Evolutionary conservation across 2,329 filamentous ascomycete species (phyloP), one percentile per base, ranked within the genome.

Genomic region (Fusarium abutilonis): DNA sequence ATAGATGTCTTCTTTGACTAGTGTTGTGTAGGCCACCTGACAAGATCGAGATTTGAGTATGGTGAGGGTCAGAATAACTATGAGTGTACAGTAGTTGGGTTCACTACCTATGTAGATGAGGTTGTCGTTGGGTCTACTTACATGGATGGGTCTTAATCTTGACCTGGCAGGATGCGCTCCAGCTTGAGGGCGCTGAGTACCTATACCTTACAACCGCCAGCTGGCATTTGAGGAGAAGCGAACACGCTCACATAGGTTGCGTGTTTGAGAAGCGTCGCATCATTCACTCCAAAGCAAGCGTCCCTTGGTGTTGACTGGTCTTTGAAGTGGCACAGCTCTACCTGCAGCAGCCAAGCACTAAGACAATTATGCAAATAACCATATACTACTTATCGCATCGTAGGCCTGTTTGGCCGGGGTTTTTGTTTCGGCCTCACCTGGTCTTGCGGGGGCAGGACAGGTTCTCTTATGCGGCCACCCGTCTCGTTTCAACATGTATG

Each of bases 401-500:
- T 26, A 39, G 21, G 36, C 28, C 38, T 29, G 13, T 39, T 46
- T 32, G 40, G 28, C 32, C 42, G 31, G 62, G 44, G 28, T 36
- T 31, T 63, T 46, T 58, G 62, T 63, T 64, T 63, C 57, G 48
- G 52, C 48, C 34, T 63, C 56, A 41, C 34, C 47, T 55, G 40
- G 8, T 39, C 26, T 32, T 36, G 23, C 11, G 44, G 19, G 31
- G 35, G 23, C 21, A 40, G 39, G 38, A 21, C 28, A 52, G 45
- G n/a, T 38, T 36, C 9, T 49, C 32, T 39, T 26, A 56, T 65
- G 55, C 44, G 44, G 29, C 53, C 38, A 58, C 47, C 66, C 52
- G 52, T 53, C 47, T 46, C 31, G 53, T 58, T 64, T 63, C 48
- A 45, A 55, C 43, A 29, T 29, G 32, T 38, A 52, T 45, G 19